Evolutionary conservation across 768 basidiomycete genomes (phyloP).

Genomic region (Galerina sulciceps): DNA sequence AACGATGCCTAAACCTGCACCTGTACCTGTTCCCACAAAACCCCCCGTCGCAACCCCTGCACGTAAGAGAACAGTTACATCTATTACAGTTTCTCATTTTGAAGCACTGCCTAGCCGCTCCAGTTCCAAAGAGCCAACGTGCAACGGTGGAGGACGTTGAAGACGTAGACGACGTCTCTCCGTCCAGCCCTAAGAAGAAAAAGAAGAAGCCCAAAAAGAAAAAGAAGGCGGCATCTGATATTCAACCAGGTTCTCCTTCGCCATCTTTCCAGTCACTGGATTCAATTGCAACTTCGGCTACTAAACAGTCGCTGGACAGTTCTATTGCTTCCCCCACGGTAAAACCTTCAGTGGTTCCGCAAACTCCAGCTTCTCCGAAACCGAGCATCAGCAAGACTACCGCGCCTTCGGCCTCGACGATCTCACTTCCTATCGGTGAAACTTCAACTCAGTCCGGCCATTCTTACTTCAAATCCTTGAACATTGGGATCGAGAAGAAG

Average conservation of each 20-base stretch:
- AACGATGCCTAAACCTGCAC: conserved; percentile 24
- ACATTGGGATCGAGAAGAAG: conserved; percentile 62
- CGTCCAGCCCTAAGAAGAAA: conserved; percentile 56
- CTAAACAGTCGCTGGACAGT: conserved; percentile 10
- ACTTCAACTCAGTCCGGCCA: conserved; percentile 69
- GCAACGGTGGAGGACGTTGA: conserved; percentile 75
- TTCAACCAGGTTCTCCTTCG: conserved; percentile 19
- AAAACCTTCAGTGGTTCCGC: conserved; percentile 14
- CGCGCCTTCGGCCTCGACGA: conserved; percentile 33
- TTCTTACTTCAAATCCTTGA: conserved; percentile 62
- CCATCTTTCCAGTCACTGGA: conserved; percentile 21
- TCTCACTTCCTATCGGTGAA: conserved; percentile 42
- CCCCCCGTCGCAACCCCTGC: not conserved
- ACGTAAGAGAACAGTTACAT: not conserved
- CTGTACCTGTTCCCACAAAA: conserved; percentile 8
- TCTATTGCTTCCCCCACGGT: conserved; percentile 23
- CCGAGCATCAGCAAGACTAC: conserved; percentile 13
- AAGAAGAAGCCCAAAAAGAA: conserved; percentile 81
- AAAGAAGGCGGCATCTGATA: conserved; percentile 44
- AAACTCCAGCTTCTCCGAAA: conserved; percentile 5
- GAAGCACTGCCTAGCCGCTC: conserved; percentile 2
- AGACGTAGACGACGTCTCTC: conserved; percentile 59
- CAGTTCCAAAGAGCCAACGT: conserved; percentile 37
- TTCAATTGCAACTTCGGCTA: conserved; percentile 10
- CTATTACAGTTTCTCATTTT: not conserved